These are phyloP conservation scores for Xylaria hypoxylon DNA, from an alignment of 2,329 filamentous ascomycete genomes.

Conservation along the genomic window DNA sequence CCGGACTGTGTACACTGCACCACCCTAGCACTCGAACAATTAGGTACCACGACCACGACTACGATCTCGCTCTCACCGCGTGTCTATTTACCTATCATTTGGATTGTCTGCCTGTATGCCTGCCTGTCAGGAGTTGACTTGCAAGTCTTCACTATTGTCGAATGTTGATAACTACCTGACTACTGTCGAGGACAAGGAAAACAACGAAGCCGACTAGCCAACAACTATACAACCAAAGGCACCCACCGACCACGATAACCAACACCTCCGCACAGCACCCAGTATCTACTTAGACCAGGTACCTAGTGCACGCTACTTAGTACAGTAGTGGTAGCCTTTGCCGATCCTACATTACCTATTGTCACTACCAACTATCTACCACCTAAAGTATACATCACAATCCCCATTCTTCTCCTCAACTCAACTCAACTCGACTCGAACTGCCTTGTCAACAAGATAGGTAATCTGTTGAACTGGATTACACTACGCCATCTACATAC, in stretches of 20 bases:
- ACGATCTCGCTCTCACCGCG: slow-evolving; percentile 26
- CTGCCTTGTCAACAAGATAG: background rate
- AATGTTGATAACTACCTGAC: background rate
- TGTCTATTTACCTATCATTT: background rate
- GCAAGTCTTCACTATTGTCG: background rate
- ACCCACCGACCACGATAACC: background rate
- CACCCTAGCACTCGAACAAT: slow-evolving; percentile 9
- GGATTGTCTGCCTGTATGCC: background rate
- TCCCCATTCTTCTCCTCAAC: slow-evolving; percentile 30
- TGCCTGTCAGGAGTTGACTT: background rate
- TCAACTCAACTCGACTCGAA: slow-evolving; percentile 10
- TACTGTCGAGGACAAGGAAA: too few species aligned
- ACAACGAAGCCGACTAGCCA: slow-evolving; percentile 12
- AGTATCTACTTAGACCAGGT: background rate
- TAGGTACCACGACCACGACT: background rate
- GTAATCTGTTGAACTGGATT: background rate
- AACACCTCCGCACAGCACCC: slow-evolving; percentile 15
- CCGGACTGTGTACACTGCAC: too few species aligned
- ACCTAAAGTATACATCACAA: slow-evolving; percentile 8
- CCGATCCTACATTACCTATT: slow-evolving; percentile 32
- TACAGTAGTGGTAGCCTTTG: slow-evolving; percentile 17
- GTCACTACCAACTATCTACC: slow-evolving; percentile 3
- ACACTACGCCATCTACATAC: too few species aligned
- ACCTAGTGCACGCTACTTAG: too few species aligned
- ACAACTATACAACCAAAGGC: background rate